phyloP scores from a whole-genome alignment of 441 rosid genomes.

The California macrophylla region DNA sequence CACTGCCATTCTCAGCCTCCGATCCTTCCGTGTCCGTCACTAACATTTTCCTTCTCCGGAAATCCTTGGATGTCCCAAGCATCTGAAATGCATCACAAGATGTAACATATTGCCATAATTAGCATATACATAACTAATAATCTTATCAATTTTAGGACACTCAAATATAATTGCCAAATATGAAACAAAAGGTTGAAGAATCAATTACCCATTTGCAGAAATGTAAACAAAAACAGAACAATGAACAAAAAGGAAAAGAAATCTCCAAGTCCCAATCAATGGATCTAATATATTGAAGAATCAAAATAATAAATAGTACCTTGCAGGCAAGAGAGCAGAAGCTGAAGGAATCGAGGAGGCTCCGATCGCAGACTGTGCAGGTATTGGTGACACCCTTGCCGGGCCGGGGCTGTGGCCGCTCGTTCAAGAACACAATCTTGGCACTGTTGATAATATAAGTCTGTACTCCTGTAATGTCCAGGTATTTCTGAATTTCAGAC shows the following conservation, averaged over 20 bases:
- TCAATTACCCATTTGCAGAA: neutral
- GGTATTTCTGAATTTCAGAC: slow-evolving; percentile 34
- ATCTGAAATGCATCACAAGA: slow-evolving; percentile 20
- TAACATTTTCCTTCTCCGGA: slow-evolving; percentile 20
- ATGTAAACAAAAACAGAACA: neutral
- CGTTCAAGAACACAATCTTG: slow-evolving; percentile 39
- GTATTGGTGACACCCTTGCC: slow-evolving; percentile 43
- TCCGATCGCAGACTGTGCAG: slow-evolving; percentile 38
- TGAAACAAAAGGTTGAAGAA: neutral
- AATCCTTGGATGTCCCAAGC: slow-evolving; percentile 32
- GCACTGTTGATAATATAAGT: slow-evolving; percentile 47
- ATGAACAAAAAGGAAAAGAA: too few species aligned
- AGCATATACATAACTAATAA: neutral
- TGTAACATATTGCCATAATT: neutral
- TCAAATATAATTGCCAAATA: neutral
- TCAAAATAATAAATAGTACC: neutral
- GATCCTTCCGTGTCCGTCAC: slow-evolving; percentile 19
- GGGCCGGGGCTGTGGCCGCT: slow-evolving; percentile 46
- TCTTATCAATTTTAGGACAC: neutral
- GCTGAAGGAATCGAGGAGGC: slow-evolving; percentile 42
- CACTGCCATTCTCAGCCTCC: slow-evolving; percentile 24
- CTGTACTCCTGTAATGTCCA: slow-evolving; percentile 40
- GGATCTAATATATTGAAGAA: too few species aligned
- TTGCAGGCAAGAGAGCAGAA: slow-evolving; percentile 43
- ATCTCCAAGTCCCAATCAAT: too few species aligned